Base-by-base conservation (phyloP, 2,329 filamentous ascomycete species). In the Penicillium concentricum region DNA sequence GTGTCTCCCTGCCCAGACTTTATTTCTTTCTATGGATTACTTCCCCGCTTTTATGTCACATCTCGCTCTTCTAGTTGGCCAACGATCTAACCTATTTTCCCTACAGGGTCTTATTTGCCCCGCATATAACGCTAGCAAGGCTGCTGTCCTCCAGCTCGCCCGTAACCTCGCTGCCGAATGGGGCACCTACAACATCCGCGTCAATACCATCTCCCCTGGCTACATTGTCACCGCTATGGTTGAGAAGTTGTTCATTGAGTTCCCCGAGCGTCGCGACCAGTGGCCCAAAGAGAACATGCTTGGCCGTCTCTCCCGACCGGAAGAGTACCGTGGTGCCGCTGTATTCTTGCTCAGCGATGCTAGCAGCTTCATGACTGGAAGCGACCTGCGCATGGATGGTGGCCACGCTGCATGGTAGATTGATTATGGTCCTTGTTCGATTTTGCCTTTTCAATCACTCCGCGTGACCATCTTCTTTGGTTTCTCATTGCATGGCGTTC, bases 211-310 rank as follows among this genome's bases (percentile, higher is more conserved):
- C 50, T 78, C 72, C 5, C 78, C 78, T 1, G 78, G 78, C 45
- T 78, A 79, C 63, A 79, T 80, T 56, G 72, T 76, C 49, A 79
- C 77, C 4, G 69, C 75, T 39, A 79, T 79, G 76, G 76, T 78
- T 10, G 75, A 76, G 64, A 68, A 73, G 35, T 63, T 78, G 30
- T 77, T 77, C 51, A 42, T 70, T 13, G 80, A 87, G 50, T 96
- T 89, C 89, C 85, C 89, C 5, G 87, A 83, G 64, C 87, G 92
- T 71, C 94, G 93, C 72, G 92, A 70, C 9, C 82, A 87, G 58
- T 96, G 92, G 92, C 85, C 89, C 16, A 87, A 82, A 66, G 87
- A 93, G 75, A 96, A 95, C 75, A 94, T 96, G 91, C 80, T 96
- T 51, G 86, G 83, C 28, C 82, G 85, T 34, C 78, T 91, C 58